A percentile compares a stretch with the other conserved stretches of the same genome.
These are phyloP conservation scores for Neonectria neomacrospora DNA, from an alignment of 2,329 filamentous ascomycete species.

Conservation along the genomic window DNA sequence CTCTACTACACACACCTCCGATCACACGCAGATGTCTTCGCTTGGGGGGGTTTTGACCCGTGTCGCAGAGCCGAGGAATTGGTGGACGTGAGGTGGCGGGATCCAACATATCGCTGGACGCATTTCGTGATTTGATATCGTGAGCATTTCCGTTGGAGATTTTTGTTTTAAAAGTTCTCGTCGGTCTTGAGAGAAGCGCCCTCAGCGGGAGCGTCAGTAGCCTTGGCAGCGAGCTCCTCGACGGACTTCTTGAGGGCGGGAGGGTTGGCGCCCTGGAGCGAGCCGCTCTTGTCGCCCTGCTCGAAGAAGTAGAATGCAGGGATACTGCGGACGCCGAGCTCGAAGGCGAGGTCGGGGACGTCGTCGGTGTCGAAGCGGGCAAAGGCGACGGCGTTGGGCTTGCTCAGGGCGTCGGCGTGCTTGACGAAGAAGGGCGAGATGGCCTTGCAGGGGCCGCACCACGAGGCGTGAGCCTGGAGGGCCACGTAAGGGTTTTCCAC, in stretches of 20 bases:
- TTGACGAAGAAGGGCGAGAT: constrained; percentile 66
- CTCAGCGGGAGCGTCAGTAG: constrained; percentile 34
- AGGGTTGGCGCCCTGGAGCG: constrained; percentile 55
- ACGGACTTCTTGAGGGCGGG: constrained; percentile 47
- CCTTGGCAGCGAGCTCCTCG: constrained; percentile 41
- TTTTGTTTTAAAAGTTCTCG: constrained; percentile 23
- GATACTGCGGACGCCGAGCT: constrained; percentile 65
- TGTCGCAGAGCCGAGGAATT: background rate
- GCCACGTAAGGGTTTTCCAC: constrained; percentile 61
- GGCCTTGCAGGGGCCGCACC: constrained; percentile 70
- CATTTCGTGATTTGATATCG: background rate
- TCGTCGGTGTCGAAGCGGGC: constrained; percentile 70
- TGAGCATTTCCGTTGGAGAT: background rate
- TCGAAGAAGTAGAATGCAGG: constrained; percentile 71
- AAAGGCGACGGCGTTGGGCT: constrained; percentile 60
- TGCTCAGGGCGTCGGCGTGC: constrained; percentile 53
- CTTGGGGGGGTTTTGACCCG: background rate
- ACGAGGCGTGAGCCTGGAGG: constrained; percentile 68
- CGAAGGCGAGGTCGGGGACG: constrained; percentile 59
- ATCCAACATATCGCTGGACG: background rate
- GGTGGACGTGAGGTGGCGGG: too few relatives aligned
- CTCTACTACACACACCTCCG: constrained; percentile 8
- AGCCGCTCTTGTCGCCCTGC: constrained; percentile 60
- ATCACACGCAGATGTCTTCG: background rate
- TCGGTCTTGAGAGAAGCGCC: constrained; percentile 24